A percentile compares a stretch with the other conserved stretches of the same genome.
phyloP scores from a whole-genome alignment of 345 rosid genomes.

The Mangifera indica region DNA sequence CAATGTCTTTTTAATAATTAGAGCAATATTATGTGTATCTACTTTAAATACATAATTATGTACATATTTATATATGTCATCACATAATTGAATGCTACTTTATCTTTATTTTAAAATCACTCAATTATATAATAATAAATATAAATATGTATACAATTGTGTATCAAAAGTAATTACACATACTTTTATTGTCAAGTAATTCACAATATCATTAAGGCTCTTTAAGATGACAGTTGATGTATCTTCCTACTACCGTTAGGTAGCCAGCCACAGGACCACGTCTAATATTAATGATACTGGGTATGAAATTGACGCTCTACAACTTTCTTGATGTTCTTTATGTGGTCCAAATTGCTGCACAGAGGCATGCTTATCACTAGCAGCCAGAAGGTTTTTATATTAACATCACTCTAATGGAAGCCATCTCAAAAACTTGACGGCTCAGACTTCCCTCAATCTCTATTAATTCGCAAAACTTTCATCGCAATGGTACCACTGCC shows the following conservation, averaged over 20 bases:
- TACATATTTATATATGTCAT: too few species aligned
- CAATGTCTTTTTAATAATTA: too few species aligned
- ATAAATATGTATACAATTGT: too few species aligned
- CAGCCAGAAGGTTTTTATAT: conserved; percentile 1
- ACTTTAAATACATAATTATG: too few species aligned
- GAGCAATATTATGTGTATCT: too few species aligned
- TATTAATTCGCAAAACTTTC: neutral
- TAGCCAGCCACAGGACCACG: conserved; percentile 9
- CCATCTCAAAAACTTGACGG: neutral
- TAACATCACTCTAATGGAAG: conserved; percentile 5
- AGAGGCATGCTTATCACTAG: conserved; percentile 13
- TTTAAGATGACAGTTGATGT: too few species aligned
- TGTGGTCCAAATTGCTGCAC: conserved; percentile 12
- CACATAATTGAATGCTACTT: too few species aligned
- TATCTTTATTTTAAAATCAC: too few species aligned
- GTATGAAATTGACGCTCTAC: neutral
- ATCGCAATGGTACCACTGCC: neutral
- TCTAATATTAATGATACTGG: neutral
- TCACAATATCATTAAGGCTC: too few species aligned
- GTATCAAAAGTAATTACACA: too few species aligned
- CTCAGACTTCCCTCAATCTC: neutral
- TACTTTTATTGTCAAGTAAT: too few species aligned
- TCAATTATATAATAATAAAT: too few species aligned
- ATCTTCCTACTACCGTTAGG: neutral
- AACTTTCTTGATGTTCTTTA: neutral